These are phyloP conservation scores for Galerina sulciceps DNA, from an alignment of 768 basidiomycete species.

Conservation along the genomic window DNA sequence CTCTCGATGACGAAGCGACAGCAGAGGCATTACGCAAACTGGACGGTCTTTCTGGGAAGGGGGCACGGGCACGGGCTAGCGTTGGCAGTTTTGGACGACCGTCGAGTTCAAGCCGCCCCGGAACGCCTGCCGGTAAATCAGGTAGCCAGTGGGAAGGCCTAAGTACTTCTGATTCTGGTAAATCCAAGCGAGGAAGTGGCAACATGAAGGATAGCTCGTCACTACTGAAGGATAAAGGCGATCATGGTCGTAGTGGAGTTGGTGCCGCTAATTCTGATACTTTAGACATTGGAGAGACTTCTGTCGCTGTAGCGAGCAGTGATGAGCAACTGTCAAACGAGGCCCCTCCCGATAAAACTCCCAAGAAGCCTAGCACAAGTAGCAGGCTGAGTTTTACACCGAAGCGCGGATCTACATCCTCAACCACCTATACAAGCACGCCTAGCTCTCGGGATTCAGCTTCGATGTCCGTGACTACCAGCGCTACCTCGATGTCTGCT, in stretches of 20 bases:
- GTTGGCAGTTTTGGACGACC: conserved; percentile 73
- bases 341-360: conserved; percentile 60
- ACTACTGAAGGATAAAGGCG: conserved; percentile 49
- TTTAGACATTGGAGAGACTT: conserved; percentile 45
- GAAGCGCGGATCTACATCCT: conserved; percentile 89
- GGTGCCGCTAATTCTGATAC: conserved; percentile 33
- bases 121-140: conserved; percentile 70
- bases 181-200: conserved; percentile 42
- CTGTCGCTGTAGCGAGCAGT: conserved; percentile 53
- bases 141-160: conserved; percentile 80
- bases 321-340: conserved; percentile 60
- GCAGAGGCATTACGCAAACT: conserved; percentile 91
- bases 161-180: conserved; percentile 42
- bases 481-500: conserved; percentile 75
- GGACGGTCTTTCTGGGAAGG: conserved; percentile 84
- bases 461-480: conserved; percentile 78
- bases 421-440: conserved; percentile 82
- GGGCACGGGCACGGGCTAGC: conserved; percentile 77
- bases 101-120: conserved; percentile 69
- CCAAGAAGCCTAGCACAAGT: conserved; percentile 64
- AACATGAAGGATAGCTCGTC: conserved; percentile 43
- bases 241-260: conserved; percentile 40
- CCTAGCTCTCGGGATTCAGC: conserved; percentile 89
- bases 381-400: conserved; percentile 78
- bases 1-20: conserved; percentile 85